Percentiles rank a stretch among this genome's conserved stretches.
These are phyloP conservation scores for Eucalyptus coolabah DNA, from an alignment of 345 rosid species.

Conservation along the genomic window DNA sequence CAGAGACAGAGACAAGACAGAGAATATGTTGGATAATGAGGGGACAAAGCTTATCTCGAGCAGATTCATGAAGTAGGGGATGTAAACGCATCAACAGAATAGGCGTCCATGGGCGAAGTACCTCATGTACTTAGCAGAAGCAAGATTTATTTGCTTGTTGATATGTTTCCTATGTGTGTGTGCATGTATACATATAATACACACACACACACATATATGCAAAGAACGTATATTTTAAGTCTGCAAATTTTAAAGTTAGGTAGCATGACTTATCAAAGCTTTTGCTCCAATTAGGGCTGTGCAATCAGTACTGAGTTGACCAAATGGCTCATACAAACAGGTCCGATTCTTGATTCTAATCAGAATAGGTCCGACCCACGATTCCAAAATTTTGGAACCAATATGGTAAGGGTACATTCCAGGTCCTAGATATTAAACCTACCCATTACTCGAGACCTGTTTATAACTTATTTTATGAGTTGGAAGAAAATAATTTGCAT, in stretches of 20 bases:
- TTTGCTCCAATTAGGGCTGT: not conserved
- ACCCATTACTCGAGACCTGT: not conserved
- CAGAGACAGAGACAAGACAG: not conserved
- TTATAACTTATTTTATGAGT: not conserved
- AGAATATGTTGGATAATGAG: not conserved
- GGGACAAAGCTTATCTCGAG: not conserved
- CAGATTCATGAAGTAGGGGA: not conserved
- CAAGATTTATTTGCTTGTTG: not conserved
- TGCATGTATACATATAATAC: too few relatives aligned
- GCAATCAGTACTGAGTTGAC: not conserved
- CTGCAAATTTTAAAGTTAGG: not conserved
- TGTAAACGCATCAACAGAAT: not conserved
- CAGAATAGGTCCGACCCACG: accelerated
- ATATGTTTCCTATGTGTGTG: too few relatives aligned
- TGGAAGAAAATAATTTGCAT: too few relatives aligned
- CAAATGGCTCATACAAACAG: not conserved
- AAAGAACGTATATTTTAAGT: not conserved
- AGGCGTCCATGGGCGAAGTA: not conserved
- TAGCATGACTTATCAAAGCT: not conserved
- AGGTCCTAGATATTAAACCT: not conserved
- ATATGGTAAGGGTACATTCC: not conserved
- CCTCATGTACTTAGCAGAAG: not conserved
- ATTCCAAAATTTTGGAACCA: not conserved
- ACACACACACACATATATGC: too few relatives aligned
- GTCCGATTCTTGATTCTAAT: not conserved